These are phyloP conservation scores for Kwoniella bestiolae DNA, from an alignment of 768 basidiomycete species.

Conservation along the genomic window DNA sequence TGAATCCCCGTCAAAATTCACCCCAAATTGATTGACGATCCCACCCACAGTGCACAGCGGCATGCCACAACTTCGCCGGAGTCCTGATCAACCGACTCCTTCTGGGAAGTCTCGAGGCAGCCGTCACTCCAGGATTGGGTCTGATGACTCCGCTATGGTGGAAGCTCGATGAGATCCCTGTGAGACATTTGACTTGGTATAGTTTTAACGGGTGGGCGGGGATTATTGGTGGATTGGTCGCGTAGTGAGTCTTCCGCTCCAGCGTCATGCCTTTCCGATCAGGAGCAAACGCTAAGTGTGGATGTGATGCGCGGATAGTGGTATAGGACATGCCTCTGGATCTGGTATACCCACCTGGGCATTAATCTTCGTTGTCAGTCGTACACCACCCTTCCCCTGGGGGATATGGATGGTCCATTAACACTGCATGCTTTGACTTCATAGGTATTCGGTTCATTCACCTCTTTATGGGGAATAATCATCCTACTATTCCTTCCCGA, in stretches of 20 bases:
- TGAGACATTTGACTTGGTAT: constrained; percentile 55
- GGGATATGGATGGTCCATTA: neutral
- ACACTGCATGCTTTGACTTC: neutral
- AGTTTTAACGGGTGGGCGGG: constrained; percentile 40
- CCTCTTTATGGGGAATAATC: constrained; percentile 50
- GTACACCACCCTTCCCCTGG: neutral
- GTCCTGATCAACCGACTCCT: constrained; percentile 51
- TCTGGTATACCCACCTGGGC: constrained; percentile 49
- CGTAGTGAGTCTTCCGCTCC: constrained; percentile 40
- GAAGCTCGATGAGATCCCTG: constrained; percentile 50
- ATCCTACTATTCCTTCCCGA: constrained; percentile 58
- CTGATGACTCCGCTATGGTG: constrained; percentile 57
- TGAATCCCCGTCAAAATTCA: no score
- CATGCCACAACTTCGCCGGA: constrained; percentile 44
- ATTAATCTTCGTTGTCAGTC: constrained; percentile 44
- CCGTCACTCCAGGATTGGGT: constrained; percentile 54
- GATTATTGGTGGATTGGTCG: constrained; percentile 51
- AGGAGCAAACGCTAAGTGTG: no score
- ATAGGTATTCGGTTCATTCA: constrained; percentile 54
- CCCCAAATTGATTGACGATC: no score
- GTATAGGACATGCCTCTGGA: neutral
- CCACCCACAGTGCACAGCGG: constrained; percentile 54
- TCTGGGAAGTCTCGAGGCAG: constrained; percentile 51
- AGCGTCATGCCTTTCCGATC: no score
- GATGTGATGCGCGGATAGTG: no score